A percentile compares a stretch with the other conserved stretches of the same genome.
These are phyloP conservation scores for Lepidium sativum DNA, from an alignment of 345 rosid genomes.

Conservation along the genomic window DNA sequence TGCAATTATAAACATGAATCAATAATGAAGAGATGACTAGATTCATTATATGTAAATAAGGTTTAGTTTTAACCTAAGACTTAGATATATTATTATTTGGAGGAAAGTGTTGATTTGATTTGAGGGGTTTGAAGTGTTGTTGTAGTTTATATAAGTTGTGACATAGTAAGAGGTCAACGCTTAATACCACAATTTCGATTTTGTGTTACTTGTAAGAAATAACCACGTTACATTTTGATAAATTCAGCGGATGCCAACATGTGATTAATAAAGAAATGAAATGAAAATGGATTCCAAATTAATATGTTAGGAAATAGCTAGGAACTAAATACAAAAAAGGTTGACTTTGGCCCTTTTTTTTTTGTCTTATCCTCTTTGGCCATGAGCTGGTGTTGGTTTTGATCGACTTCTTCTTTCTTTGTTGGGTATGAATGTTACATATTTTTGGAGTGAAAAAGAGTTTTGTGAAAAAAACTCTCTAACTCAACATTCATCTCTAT, in stretches of 20 bases:
- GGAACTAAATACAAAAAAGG: background rate
- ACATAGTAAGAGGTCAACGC: conserved; percentile 19
- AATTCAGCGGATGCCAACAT: conserved; percentile 1
- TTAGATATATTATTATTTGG: background rate
- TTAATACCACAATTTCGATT: background rate
- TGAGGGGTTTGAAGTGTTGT: background rate
- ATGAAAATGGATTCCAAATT: background rate
- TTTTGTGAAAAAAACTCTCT: too few relatives aligned
- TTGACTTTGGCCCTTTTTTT: conserved; percentile 1
- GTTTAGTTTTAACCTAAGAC: background rate
- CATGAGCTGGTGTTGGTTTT: too few relatives aligned
- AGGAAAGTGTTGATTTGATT: background rate
- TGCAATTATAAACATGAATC: background rate
- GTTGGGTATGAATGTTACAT: too few relatives aligned
- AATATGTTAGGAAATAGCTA: background rate
- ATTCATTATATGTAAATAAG: background rate
- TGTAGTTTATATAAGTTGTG: conserved; percentile 15
- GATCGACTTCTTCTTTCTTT: too few relatives aligned
- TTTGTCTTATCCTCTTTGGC: too few relatives aligned
- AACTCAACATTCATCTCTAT: too few relatives aligned
- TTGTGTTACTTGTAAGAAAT: background rate
- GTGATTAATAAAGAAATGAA: background rate
- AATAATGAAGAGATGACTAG: background rate
- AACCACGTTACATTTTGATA: conserved; percentile 10
- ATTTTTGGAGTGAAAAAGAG: too few relatives aligned